Base-by-base conservation (phyloP, 1,284 basidiomycete species). In the Puccinia novopanici region DNA sequence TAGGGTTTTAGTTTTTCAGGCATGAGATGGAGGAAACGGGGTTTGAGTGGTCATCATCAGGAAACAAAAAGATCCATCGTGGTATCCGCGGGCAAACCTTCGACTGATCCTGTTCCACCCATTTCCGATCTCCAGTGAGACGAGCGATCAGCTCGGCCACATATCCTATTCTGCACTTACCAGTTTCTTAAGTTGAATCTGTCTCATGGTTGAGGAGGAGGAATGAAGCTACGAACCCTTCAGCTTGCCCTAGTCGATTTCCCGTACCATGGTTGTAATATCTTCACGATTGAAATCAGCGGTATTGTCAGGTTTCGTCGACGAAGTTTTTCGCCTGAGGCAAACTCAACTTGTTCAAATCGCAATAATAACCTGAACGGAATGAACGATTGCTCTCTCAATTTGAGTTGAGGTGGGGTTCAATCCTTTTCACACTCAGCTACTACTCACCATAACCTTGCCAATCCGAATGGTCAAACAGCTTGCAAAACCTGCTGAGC, bases 81-180 rank as follows among this genome's bases (percentile, higher is more conserved):
- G 24, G n/a, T 12, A 13, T 34, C n/a, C n/a, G n/a, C 24, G 40
- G 37, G 22, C 59, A 4, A 45, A 67, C 75, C 45, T 76, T 61
- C 19, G 75, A 63, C 42, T 54, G 10, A 54, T 76, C 75, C 2
- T 37, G 34, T 37, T 37, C 50, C 19, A 76, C 75, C 50, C 63
- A 55, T 37, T 54, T 76, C 17, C 4, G 17, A 67, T 76, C 52
- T 19, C 61, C 63, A 24, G 57, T 67, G 19, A 76, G 17, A 12
- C 75, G 75, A 52, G 75, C 27, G 15, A 76, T 24, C n/a, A 76
- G 75, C 52, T 76, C 75, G 37, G 75, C 57, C 17, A 76, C 75
- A 61, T 76, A 76, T n/a, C 75, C 61, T 42, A 68, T 22, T 27
- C 75, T 76, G 42, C 10, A 55, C 9, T 19, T 37, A 54, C 37